phyloP scores from a whole-genome alignment of 306 rosid genomes.

The Rosa chinensis region DNA sequence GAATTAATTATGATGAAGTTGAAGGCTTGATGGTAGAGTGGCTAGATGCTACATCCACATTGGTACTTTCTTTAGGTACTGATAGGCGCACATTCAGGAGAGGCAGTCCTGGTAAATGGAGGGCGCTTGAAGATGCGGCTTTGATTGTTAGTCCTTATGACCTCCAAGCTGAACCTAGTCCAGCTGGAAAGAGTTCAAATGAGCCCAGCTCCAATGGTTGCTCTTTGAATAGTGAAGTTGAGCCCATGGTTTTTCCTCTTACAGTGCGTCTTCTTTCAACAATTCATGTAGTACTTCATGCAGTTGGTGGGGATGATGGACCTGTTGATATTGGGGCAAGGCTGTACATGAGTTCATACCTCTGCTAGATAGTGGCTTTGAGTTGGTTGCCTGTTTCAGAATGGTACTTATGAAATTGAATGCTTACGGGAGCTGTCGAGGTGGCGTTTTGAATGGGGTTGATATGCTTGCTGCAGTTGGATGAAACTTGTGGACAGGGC shows the following conservation, averaged over 20 bases:
- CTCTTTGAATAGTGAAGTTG: conserved; percentile 39
- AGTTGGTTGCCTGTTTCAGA: conserved; percentile 12
- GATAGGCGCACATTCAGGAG: conserved; percentile 46
- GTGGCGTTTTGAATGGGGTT: conserved; percentile 21
- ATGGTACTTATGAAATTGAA: conserved; percentile 8
- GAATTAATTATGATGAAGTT: conserved; percentile 84
- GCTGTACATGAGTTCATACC: conserved; percentile 77
- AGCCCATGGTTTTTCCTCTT: conserved; percentile 64
- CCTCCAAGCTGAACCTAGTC: conserved; percentile 29
- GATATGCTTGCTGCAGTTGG: conserved; percentile 7
- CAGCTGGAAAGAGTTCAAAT: conserved; percentile 25
- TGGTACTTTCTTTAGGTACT: conserved; percentile 65
- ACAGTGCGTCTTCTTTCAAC: conserved; percentile 62
- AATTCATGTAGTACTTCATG: conserved; percentile 77
- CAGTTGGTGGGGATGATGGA: conserved; percentile 84
- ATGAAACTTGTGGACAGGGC: conserved; percentile 18
- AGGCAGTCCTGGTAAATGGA: conserved; percentile 59
- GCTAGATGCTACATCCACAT: conserved; percentile 78
- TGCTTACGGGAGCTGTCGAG: background rate
- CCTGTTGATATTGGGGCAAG: conserved; percentile 75
- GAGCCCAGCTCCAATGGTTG: conserved; percentile 22
- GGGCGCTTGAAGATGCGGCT: conserved; percentile 64
- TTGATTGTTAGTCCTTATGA: conserved; percentile 55
- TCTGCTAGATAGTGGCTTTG: conserved; percentile 35
- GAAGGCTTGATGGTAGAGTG: conserved; percentile 74